phyloP scores from a whole-genome alignment of 164 flowering plant species.

The Chimonanthus salicifolius region DNA sequence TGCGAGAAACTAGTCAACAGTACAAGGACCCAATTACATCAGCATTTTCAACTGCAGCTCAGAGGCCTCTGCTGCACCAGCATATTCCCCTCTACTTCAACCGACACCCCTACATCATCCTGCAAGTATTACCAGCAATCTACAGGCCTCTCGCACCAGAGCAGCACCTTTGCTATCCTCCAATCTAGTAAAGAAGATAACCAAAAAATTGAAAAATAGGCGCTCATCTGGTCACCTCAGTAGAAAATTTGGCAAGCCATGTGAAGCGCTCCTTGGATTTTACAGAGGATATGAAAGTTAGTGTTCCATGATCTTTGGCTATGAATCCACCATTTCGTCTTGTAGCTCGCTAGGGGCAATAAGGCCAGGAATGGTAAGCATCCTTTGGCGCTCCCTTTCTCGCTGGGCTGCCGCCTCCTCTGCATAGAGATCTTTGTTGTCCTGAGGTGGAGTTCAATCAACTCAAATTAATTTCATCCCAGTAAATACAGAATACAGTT shows the following conservation, averaged over 20 bases:
- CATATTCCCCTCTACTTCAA: conserved; percentile 30
- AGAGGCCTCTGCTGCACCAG: not conserved
- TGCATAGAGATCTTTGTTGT: conserved; percentile 95
- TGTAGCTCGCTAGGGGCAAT: conserved; percentile 93
- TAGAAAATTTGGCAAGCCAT: conserved; percentile 13
- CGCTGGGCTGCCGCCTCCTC: conserved; percentile 95
- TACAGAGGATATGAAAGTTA: not conserved
- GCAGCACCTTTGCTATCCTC: conserved; percentile 6
- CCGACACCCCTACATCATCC: conserved; percentile 19
- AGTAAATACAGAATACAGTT: too few relatives aligned
- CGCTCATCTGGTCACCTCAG: conserved; percentile 12
- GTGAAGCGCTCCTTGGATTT: conserved; percentile 5
- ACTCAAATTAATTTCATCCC: too few relatives aligned
- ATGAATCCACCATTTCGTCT: conserved; percentile 94
- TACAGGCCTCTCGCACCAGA: conserved; percentile 18
- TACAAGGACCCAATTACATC: not conserved
- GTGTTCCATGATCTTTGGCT: conserved; percentile 8
- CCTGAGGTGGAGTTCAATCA: conserved; percentile 39
- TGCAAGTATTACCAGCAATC: conserved; percentile 38
- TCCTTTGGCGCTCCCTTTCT: conserved; percentile 82
- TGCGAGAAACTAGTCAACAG: not conserved
- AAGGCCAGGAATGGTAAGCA: conserved; percentile 91
- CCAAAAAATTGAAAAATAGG: conserved; percentile 2
- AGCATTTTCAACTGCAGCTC: not conserved
- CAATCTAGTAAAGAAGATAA: conserved; percentile 5